Base-by-base conservation (phyloP, 2,329 filamentous ascomycete species). In the Monosporascus sp. region DNA sequence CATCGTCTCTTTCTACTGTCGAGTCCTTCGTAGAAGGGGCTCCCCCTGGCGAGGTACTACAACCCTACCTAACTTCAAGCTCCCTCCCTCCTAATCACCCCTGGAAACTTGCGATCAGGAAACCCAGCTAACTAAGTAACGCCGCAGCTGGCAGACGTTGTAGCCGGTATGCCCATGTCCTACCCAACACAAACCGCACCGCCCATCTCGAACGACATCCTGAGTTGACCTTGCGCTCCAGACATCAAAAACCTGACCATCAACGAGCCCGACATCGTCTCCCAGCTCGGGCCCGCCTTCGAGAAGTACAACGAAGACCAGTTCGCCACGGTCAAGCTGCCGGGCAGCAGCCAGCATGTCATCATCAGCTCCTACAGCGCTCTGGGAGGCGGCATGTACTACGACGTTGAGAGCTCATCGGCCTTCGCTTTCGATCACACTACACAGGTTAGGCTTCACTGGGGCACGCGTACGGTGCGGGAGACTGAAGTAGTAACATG, bases 241-340 rank as follows among this genome's bases (percentile, higher is more conserved):
- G 94, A 96, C 70, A 95, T 99, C 78, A 96, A 96, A 73, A 80
- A 85, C 49, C 80, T 99, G 44, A 91, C 91, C 19, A 77, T 83
- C 57, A 84, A 88, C 62, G 84, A 85, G 43, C 82, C 85, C 38
- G 76, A 80, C 52, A 76, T 94, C 57, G 75, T 92, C 52, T 76
- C 84, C 56, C 85, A 88, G 59, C 86, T 97, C 51, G 82, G 80
- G 7, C 89, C 91, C 0, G 91, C 94, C 0, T 95, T 96, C 70
- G 80, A 92, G 73, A 91, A 88, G 73, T 97, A 99, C 81, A 97
- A 97, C 66, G 93, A 99, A 74, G 88, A 92, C 72, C 94, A 99
- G 73, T 88, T 97, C 71, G 76, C 85, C 48, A 91, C 91, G 17
- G 87, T 90, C 57, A 96, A 95, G 79, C 83, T 99, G 52, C 93